phyloP scores from a whole-genome alignment of 495 filamentous ascomycete species.

The Cercophora sp. region DNA sequence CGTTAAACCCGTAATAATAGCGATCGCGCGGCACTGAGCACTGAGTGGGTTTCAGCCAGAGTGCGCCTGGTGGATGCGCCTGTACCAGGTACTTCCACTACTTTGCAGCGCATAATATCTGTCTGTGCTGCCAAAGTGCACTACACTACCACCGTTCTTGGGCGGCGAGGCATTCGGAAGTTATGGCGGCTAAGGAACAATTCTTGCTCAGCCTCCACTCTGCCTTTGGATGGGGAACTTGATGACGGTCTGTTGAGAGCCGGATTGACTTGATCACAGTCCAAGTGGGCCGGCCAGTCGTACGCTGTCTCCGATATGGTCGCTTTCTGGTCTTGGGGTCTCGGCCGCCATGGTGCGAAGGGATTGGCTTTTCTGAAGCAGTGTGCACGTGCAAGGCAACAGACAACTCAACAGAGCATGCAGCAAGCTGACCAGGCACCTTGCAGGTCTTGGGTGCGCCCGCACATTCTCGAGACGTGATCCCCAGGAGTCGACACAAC shows the following conservation, averaged over 20 bases:
- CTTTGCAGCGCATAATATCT: too few species aligned
- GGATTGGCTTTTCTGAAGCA: neutral
- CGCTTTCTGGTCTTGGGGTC: too few species aligned
- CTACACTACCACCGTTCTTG: neutral
- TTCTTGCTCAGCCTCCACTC: conserved; percentile 11
- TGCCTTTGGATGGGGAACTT: neutral
- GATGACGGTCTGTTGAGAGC: conserved; percentile 9
- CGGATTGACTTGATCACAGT: conserved; percentile 1
- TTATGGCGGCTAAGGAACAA: conserved; percentile 8
- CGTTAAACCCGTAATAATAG: neutral
- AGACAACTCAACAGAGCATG: conserved; percentile 4
- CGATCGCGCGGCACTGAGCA: neutral
- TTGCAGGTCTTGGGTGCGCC: conserved; percentile 5
- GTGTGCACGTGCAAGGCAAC: neutral
- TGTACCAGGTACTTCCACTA: neutral
- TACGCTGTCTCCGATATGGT: too few species aligned
- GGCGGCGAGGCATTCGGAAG: conserved; percentile 3
- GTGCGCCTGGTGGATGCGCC: neutral
- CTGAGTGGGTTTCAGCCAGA: conserved; percentile 3
- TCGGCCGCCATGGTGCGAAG: too few species aligned
- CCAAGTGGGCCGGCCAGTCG: neutral
- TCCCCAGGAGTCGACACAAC: too few species aligned
- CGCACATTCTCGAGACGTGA: too few species aligned
- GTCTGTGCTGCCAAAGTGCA: too few species aligned
- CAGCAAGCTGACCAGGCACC: conserved; percentile 4